Evolutionary conservation across 495 filamentous ascomycete species (phyloP).

Genomic region (Entonaema liquescens): DNA sequence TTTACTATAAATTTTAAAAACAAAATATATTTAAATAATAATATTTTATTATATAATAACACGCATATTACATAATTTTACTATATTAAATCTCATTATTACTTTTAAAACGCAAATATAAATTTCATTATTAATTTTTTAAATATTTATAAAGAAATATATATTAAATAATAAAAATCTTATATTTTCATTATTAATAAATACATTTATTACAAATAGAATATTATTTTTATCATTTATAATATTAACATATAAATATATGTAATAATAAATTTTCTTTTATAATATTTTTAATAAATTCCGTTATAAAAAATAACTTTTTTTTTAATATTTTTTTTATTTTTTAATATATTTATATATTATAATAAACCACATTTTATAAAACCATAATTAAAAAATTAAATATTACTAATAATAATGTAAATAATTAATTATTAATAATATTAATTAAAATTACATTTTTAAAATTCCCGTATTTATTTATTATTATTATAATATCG

Average conservation of each 20-base stretch:
- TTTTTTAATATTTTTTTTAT: too few relatives aligned
- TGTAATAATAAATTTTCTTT: neutral
- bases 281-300: neutral
- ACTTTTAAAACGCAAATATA: neutral
- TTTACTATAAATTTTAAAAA: neutral
- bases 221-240: neutral
- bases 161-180: neutral
- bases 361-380: too few relatives aligned
- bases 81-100: neutral
- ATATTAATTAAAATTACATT: too few relatives aligned
- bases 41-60: neutral
- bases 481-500: too few relatives aligned
- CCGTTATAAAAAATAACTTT: too few relatives aligned
- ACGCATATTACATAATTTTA: neutral
- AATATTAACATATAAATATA: neutral
- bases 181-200: slow-evolving; percentile 4
- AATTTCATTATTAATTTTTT: neutral
- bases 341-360: too few relatives aligned
- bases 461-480: too few relatives aligned
- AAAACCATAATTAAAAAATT: too few relatives aligned
- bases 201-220: neutral
- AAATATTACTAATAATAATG: too few relatives aligned
- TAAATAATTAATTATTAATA: too few relatives aligned
- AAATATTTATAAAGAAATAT: neutral
- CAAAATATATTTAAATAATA: neutral